These are phyloP conservation scores for Chaetomium globosum DNA, from an alignment of 2,329 filamentous ascomycete genomes.

Conservation along the genomic window DNA sequence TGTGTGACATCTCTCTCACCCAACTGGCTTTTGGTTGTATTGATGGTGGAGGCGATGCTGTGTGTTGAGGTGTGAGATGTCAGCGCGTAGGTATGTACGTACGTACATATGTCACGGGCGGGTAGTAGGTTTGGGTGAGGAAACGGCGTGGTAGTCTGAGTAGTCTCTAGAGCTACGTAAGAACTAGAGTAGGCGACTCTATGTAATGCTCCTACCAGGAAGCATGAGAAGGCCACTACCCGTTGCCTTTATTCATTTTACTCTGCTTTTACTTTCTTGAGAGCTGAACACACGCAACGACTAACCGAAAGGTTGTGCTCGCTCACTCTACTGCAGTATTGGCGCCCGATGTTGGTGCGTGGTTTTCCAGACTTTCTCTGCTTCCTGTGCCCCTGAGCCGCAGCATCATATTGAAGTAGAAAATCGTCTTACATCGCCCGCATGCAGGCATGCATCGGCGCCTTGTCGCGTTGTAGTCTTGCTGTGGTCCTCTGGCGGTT, in stretches of 20 bases:
- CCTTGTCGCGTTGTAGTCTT: background rate
- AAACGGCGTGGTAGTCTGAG: background rate
- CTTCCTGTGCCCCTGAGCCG: background rate
- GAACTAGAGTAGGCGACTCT: background rate
- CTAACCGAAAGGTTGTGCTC: too few species aligned
- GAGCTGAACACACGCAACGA: background rate
- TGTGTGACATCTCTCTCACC: background rate
- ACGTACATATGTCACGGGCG: background rate
- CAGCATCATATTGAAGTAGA: background rate
- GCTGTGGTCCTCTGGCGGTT: background rate
- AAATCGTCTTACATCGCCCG: background rate
- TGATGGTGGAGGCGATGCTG: background rate
- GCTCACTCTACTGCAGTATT: background rate
- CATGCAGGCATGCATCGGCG: background rate
- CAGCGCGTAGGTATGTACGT: background rate
- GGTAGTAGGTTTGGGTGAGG: background rate
- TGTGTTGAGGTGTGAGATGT: background rate
- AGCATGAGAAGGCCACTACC: background rate
- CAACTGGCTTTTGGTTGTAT: background rate
- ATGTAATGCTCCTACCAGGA: background rate
- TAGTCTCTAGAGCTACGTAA: background rate
- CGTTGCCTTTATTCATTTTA: background rate
- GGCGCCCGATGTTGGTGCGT: background rate
- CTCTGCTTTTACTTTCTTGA: too few species aligned
- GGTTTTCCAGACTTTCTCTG: background rate